Percentiles rank a stretch among this genome's conserved stretches.
phyloP scores from a whole-genome alignment of 169 alveolate species.

The Eimeria mitis region DNA sequence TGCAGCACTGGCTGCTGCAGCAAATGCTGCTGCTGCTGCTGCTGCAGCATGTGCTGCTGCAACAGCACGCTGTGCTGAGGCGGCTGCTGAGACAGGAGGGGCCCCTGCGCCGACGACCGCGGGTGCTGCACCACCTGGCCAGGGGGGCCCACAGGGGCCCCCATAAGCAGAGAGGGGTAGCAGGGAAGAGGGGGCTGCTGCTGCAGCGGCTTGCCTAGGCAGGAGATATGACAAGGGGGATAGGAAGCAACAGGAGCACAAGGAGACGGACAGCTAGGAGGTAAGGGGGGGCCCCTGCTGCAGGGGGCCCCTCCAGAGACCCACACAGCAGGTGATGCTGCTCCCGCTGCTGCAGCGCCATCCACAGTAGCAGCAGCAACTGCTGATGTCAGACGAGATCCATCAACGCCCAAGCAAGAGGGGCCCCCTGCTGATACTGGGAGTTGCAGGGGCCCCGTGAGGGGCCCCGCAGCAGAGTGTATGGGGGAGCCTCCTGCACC shows the following conservation, averaged over 20 bases:
- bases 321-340: conserved; percentile 17
- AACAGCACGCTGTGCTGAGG: conserved; percentile 10
- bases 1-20: conserved; percentile 8
- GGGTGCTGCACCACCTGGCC: conserved; percentile 41
- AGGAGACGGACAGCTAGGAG: conserved; percentile 7
- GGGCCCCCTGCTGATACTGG: conserved; percentile 14
- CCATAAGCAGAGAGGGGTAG: conserved; percentile 18
- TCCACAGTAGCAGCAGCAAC: neutral
- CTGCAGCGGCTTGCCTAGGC: neutral
- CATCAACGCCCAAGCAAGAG: conserved; percentile 27
- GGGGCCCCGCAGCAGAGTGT: neutral
- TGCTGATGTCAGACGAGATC: neutral
- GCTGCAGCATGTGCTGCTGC: conserved; percentile 42
- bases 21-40: conserved; percentile 27
- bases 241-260: conserved; percentile 14
- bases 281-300: conserved; percentile 23
- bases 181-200: conserved; percentile 17
- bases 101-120: conserved; percentile 21
- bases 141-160: conserved; percentile 15
- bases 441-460: conserved; percentile 2
- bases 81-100: conserved; percentile 34
- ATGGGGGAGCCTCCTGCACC: conserved; percentile 10
- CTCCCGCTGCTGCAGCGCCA: conserved; percentile 1
- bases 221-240: conserved; percentile 1
- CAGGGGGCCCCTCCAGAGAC: conserved; percentile 29